Base-by-base conservation (phyloP, 2,329 filamentous ascomycete species). In the Stachybotrys elegans region DNA sequence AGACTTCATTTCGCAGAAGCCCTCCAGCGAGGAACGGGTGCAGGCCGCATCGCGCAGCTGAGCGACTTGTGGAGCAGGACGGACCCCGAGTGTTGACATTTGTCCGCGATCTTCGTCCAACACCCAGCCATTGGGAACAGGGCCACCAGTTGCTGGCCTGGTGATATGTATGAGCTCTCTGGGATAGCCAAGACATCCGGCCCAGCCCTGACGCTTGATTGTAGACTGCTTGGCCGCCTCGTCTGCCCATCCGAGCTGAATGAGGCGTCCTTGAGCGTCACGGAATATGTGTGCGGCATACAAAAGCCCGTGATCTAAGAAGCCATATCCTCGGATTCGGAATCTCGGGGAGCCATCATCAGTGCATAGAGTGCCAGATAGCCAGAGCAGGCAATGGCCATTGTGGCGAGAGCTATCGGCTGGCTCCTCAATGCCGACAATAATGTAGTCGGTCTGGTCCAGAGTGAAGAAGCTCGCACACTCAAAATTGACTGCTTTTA, bases 201-300 rank as follows among this genome's bases (percentile, higher is more conserved):
- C 49, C 49, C 49, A 51, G 14, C 48, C 49, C 20, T 51, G 49
- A 16, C 6, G 23, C 14, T 41, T 44, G 13, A 51, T 39, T 12
- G 44, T 20, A 14, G 42, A 27, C 37, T 45, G 31, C 21, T 45
- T 50, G 2, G 49, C 49, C 6, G 45, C 23, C 42, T 51, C 48
- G 23, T 51, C 49, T 4, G 48, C 50, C 50, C 48, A 52, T 7
- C 50, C 50, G n/a, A 52, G 48, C 40, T 52, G 50, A 6, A 52
- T 34, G 12, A 50, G 17, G 3, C 50, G 40, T 22, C 42, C 37
- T 20, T 43, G 8, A 13, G 44, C 44, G 29, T 55, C 54, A 22
- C 43, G 43, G 48, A 57, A 54, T 4, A 53, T 40, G 44, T 57
- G 53, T 5, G 46, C 50, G 5, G 54, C 54, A 43, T 57, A 54